These are phyloP conservation scores for Mikania micrantha DNA, from an alignment of 129 eudicot genomes.

Conservation along the genomic window DNA sequence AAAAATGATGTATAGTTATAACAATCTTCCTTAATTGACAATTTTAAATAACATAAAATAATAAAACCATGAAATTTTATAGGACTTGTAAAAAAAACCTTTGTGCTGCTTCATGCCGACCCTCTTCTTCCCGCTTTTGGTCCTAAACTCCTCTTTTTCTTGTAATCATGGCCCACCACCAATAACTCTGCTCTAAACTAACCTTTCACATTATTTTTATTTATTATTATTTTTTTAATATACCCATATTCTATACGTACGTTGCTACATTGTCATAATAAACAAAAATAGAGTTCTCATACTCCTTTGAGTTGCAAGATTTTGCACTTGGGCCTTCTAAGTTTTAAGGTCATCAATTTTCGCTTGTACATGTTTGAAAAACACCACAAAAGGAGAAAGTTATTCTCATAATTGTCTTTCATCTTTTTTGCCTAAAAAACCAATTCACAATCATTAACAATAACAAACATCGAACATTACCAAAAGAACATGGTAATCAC, in stretches of 20 bases:
- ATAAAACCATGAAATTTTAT: too few relatives aligned
- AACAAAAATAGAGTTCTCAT: too few relatives aligned
- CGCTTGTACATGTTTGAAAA: conserved; percentile 4
- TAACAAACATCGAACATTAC: conserved; percentile 1
- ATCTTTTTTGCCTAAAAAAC: background rate
- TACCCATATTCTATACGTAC: too few relatives aligned
- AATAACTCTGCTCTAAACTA: background rate
- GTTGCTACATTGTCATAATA: too few relatives aligned
- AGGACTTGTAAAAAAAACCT: too few relatives aligned
- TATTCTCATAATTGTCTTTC: conserved; percentile 12
- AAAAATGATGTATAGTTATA: too few relatives aligned
- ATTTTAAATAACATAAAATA: too few relatives aligned
- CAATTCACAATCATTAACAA: background rate
- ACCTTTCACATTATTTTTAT: too few relatives aligned
- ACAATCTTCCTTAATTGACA: background rate
- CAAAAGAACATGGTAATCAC: background rate
- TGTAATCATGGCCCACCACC: conserved; percentile 34
- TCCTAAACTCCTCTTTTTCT: conserved; percentile 42
- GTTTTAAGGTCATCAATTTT: conserved; percentile 1
- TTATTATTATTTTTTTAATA: too few relatives aligned
- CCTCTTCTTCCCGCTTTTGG: conserved; percentile 41
- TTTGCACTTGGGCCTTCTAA: conserved; percentile 8
- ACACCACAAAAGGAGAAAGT: background rate
- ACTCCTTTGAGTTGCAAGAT: background rate
- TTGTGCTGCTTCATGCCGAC: conserved; percentile 49